These are phyloP conservation scores for Odonthalia washingtoniensis DNA, from an alignment of 31 red algal genomes.

Conservation along the genomic window DNA sequence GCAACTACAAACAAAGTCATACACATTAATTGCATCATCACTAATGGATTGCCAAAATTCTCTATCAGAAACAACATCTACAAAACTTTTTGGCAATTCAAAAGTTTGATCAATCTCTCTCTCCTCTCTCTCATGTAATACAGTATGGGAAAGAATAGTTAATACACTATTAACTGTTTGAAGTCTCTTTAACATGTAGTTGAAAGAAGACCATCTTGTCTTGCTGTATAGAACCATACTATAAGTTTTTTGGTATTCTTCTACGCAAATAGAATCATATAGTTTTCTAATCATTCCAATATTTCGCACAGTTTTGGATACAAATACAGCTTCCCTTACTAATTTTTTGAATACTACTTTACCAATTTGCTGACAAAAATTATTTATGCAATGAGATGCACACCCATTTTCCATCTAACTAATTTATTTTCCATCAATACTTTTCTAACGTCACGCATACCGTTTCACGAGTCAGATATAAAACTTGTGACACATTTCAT, in stretches of 20 bases:
- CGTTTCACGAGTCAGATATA: constrained; percentile 39
- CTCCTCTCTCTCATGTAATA: constrained; percentile 1
- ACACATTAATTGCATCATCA: not conserved
- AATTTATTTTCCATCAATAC: constrained; percentile 13
- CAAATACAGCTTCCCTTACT: not conserved
- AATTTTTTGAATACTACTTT: not conserved
- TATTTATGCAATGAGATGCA: not conserved
- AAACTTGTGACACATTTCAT: constrained; percentile 1
- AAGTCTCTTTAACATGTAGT: constrained; percentile 1
- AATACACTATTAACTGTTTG: not conserved
- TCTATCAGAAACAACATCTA: not conserved
- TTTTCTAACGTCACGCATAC: constrained; percentile 24
- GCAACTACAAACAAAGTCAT: constrained; percentile 14
- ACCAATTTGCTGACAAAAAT: too few species aligned
- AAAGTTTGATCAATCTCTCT: not conserved
- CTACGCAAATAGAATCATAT: not conserved
- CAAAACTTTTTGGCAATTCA: not conserved
- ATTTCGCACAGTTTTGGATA: not conserved
- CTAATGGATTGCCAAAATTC: not conserved
- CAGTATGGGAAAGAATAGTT: not conserved
- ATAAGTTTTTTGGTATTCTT: not conserved
- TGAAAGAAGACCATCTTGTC: constrained; percentile 40
- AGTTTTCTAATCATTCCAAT: constrained; percentile 1
- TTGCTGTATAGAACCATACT: constrained; percentile 6
- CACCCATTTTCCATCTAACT: constrained; percentile 23